Conservation (phyloP, 1,284 basidiomycete species). For the Gomphus bonarii region DNA sequence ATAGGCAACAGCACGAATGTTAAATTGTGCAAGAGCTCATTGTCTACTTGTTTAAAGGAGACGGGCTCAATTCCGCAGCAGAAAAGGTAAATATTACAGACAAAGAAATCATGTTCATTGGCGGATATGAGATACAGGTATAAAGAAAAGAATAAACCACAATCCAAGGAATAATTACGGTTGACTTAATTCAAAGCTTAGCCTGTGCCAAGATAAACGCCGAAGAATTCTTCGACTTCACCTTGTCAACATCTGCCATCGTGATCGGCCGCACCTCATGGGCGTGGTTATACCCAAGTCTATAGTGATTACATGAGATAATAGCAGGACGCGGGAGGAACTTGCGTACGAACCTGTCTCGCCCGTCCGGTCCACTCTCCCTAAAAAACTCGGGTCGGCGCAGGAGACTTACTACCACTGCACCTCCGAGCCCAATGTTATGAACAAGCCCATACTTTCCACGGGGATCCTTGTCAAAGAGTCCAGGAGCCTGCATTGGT, state of each 20-base stretch:
- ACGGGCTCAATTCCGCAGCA: not conserved
- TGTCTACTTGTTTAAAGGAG: slow-evolving; percentile 35
- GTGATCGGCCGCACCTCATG: slow-evolving; percentile 54
- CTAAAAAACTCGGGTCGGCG: slow-evolving; percentile 66
- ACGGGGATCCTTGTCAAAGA: slow-evolving; percentile 55
- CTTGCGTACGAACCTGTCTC: slow-evolving; percentile 38
- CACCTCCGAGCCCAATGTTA: slow-evolving; percentile 76
- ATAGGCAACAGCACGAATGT: slow-evolving; percentile 76
- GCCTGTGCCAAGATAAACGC: slow-evolving; percentile 26
- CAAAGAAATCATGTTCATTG: not conserved
- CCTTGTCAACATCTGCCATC: slow-evolving; percentile 56
- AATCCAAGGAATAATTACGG: not conserved
- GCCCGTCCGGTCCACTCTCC: slow-evolving; percentile 50
- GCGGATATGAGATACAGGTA: not conserved
- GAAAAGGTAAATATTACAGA: not conserved
- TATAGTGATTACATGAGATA: slow-evolving; percentile 18
- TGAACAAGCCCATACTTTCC: slow-evolving; percentile 77
- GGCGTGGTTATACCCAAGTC: slow-evolving; percentile 75
- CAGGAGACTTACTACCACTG: slow-evolving; percentile 65
- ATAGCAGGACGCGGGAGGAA: not conserved
- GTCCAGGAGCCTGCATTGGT: slow-evolving; percentile 68
- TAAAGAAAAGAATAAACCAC: not conserved
- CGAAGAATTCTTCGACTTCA: slow-evolving; percentile 57
- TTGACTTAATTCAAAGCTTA: slow-evolving; percentile 21
- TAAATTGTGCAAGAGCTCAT: slow-evolving; percentile 45